These are phyloP conservation scores for Ettlia oleoabundans DNA, from an alignment of 139 green algal genomes.

Conservation along the genomic window DNA sequence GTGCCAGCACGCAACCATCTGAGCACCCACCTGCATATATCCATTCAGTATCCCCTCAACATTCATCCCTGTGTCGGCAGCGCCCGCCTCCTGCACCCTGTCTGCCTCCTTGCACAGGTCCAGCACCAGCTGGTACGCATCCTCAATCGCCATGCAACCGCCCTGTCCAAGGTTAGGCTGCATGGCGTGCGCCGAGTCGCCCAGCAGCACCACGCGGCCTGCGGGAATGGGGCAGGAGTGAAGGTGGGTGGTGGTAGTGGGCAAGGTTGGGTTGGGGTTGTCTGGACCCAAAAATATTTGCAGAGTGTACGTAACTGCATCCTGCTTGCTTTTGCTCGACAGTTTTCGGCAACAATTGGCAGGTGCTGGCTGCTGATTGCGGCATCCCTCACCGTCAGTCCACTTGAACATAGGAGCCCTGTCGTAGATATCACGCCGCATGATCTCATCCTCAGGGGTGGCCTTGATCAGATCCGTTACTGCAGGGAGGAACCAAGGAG, in stretches of 20 bases:
- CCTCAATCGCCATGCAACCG: constrained; percentile 95
- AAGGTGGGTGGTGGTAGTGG: background rate
- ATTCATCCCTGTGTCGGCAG: constrained; percentile 16
- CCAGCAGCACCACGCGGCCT: constrained; percentile 88
- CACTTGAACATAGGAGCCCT: constrained; percentile 65
- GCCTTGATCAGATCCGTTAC: constrained; percentile 60
- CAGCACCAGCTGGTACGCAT: constrained; percentile 78
- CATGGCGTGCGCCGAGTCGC: constrained; percentile 97
- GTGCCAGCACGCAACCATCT: background rate
- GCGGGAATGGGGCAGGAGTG: background rate
- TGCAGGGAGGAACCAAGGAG: background rate
- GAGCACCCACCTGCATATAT: constrained; percentile 21
- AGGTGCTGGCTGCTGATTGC: background rate
- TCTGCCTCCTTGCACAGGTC: constrained; percentile 26
- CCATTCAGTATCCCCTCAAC: constrained; percentile 42
- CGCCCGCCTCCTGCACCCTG: constrained; percentile 4
- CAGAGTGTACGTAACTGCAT: too few species aligned
- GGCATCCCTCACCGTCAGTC: constrained; percentile 57
- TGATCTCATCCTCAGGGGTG: constrained; percentile 91
- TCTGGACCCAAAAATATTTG: too few species aligned
- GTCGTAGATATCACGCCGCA: constrained; percentile 97
- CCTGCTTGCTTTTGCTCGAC: too few species aligned
- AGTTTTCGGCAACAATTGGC: too few species aligned
- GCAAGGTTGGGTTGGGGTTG: background rate
- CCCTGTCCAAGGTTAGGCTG: constrained; percentile 98